A percentile compares a stretch with the other conserved stretches of the same genome.
Evolutionary conservation across 1,284 basidiomycete genomes (phyloP).

Genomic region (Grifola frondosa): DNA sequence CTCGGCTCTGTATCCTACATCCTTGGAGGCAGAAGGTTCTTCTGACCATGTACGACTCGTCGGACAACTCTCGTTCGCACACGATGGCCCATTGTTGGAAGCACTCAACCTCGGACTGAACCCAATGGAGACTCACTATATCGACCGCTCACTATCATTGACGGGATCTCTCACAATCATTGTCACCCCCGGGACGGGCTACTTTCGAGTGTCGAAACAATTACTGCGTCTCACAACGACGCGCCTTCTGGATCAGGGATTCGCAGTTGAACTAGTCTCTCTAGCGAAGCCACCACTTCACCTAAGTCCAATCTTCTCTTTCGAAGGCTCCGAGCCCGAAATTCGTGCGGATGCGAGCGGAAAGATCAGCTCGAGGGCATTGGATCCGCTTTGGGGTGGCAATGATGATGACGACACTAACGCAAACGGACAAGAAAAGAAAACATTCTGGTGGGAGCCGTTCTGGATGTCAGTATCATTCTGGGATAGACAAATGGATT

Average conservation of each 20-base stretch:
- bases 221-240: slow-evolving; percentile 92
- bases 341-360: slow-evolving; percentile 43
- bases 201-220: slow-evolving; percentile 90
- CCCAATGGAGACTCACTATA: slow-evolving; percentile 92
- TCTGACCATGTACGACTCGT: slow-evolving; percentile 67
- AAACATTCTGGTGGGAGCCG: slow-evolving; percentile 82
- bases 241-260: slow-evolving; percentile 94
- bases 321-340: slow-evolving; percentile 56
- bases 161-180: slow-evolving; percentile 87
- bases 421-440: slow-evolving; percentile 40
- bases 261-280: slow-evolving; percentile 87
- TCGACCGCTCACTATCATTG: slow-evolving; percentile 93
- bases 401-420: no score
- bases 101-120: slow-evolving; percentile 93
- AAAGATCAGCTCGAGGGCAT: slow-evolving; percentile 47
- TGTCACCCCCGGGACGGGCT: slow-evolving; percentile 93
- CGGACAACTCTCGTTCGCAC: slow-evolving; percentile 81
- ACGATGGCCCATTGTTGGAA: slow-evolving; percentile 94
- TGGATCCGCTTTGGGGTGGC: slow-evolving; percentile 84
- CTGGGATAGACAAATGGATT: slow-evolving; percentile 84
- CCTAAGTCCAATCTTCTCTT: slow-evolving; percentile 87
- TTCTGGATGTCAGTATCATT: slow-evolving; percentile 82
- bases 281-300: slow-evolving; percentile 93
- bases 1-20: slow-evolving; percentile 42
- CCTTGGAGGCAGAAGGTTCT: slow-evolving; percentile 28